Percentiles rank a stretch among this genome's conserved stretches.
phyloP scores from a whole-genome alignment of 306 rosid genomes.

The Nissolia schottii region DNA sequence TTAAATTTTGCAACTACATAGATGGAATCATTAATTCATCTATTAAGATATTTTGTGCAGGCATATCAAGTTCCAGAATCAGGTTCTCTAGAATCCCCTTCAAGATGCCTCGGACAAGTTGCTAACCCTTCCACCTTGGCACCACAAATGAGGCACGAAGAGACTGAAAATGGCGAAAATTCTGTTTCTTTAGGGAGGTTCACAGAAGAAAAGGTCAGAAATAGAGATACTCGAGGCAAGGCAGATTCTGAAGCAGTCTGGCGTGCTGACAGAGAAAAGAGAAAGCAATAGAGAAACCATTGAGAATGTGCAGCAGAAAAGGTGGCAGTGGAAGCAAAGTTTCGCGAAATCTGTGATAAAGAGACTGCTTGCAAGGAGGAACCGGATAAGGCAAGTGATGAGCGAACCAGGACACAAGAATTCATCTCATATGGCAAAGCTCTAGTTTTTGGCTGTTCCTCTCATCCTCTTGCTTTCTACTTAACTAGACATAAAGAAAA shows the following conservation, averaged over 20 bases:
- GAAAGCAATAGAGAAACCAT: not conserved
- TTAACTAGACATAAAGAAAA: too few relatives aligned
- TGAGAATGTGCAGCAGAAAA: not conserved
- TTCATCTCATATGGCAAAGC: not conserved
- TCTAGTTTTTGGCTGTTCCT: not conserved
- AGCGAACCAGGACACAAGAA: not conserved
- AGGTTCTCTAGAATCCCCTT: not conserved
- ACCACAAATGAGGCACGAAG: not conserved
- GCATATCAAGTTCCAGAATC: not conserved
- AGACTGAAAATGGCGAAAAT: not conserved
- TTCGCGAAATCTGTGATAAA: not conserved
- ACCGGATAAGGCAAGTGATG: not conserved
- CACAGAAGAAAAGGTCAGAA: not conserved
- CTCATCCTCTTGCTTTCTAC: not conserved
- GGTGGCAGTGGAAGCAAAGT: not conserved
- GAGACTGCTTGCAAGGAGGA: not conserved
- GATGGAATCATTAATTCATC: not conserved
- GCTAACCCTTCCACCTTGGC: not conserved
- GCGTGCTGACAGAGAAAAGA: not conserved
- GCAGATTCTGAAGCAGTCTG: not conserved
- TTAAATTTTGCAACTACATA: not conserved
- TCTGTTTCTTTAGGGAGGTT: not conserved
- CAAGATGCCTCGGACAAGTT: not conserved
- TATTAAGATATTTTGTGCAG: not conserved
- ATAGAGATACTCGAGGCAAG: slow-evolving; percentile 9